Base-by-base conservation (phyloP, 768 basidiomycete genomes). In the Suillus hirtellus region DNA sequence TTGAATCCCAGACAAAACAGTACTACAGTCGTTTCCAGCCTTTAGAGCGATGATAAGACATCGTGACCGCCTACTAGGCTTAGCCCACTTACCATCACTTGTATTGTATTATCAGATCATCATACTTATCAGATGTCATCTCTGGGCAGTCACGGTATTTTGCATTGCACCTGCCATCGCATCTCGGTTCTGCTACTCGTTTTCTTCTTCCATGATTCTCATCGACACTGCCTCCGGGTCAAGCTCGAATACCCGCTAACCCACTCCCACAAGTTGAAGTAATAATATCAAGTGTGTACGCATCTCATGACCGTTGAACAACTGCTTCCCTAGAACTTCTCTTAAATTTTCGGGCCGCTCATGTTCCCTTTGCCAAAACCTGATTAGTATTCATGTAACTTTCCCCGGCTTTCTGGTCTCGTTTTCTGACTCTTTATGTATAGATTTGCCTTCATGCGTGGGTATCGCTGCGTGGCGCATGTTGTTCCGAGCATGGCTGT, bases 11-110 rank as follows among this genome's bases (percentile, higher is more conserved):
- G 65, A 94, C 94, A 2, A 96, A 96, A 71, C 84, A 87, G 47
- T 90, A 88, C 69, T 96, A 96, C 74, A 86, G 86, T 11, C 86
- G 90, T 1, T 98, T 96, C 74, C 88, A 90, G 69, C 82, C 90
- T 2, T 65, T 81, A 58, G 84, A 85, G 43, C 77, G 75, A 63
- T 75, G 63, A 73, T 34, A 8, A 35, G 11, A 11, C 11, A 11
- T 53, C 52, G 27, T 52, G 27, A 15, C 34, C 59, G n/a, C 11
- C 3, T 24, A 34, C 4, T 24, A 34, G 11, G 60, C 59, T 40
- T 15, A 9, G 27, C 46, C 9, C 62, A 34, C 47, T 40, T 47
- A 9, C 19, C 49, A 62, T 65, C 42, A 63, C 34, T 37, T 63
- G 61, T 63, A 62, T 37, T 63, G 61, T 63, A 62, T 35, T 38